Evolutionary conservation across 371 early-diverging fungal species (phyloP), one percentile per base, ranked within the genome.

Genomic region (Zopfochytrium polystomum): DNA sequence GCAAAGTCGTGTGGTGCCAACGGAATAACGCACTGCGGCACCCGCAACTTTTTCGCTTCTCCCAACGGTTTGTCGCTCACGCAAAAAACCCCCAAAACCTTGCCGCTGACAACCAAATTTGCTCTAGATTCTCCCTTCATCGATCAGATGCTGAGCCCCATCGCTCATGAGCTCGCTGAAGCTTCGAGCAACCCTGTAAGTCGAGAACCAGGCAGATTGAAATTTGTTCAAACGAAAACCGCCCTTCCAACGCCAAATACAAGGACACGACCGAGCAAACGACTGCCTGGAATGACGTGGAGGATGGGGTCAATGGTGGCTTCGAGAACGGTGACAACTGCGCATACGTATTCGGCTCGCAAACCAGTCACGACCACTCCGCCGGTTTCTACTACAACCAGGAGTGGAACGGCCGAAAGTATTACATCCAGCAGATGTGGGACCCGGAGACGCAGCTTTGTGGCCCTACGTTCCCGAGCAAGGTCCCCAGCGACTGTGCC

Each of bases 151-250:
- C n/a, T n/a, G n/a, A n/a, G n/a, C n/a, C n/a, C n/a, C n/a, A n/a
- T n/a, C n/a, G n/a, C n/a, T n/a, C n/a, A 48, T 25, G 48, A 48
- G 48, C 48, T 48, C 23, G 48, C 18, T 22, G 48, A 48, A 22
- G 48, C 20, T 22, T 15, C 18, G 0, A n/a, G n/a, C 15, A 48
- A 48, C 48, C 48, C 48, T 11, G 23, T n/a, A 13, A 20, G 29
- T 6, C 11, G 20, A 20, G 58, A 79, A 20, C 42, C 35, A 55
- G n/a, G n/a, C n/a, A n/a, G n/a, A n/a, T n/a, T n/a, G n/a, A n/a
- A n/a, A n/a, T n/a, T n/a, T n/a, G n/a, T n/a, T n/a, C n/a, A n/a
- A n/a, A n/a, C n/a, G n/a, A n/a, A n/a, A n/a, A n/a, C n/a, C n/a
- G n/a, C n/a, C n/a, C n/a, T n/a, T n/a, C n/a, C n/a, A n/a, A n/a